Base-by-base conservation (phyloP, 805 yeast species). In the Hanseniaspora mollemarum region DNA sequence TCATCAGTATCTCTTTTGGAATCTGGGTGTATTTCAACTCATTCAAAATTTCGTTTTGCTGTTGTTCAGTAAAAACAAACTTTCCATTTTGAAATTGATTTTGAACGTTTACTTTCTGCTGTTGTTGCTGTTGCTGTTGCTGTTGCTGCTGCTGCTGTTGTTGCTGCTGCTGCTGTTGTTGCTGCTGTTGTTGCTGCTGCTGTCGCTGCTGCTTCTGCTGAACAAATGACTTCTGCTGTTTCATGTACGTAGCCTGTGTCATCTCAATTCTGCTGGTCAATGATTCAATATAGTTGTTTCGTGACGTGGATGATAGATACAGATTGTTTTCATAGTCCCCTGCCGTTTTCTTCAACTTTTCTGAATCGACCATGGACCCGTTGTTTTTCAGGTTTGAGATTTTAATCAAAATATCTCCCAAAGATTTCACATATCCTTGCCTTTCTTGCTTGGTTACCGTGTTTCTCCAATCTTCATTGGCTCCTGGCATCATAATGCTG, bases 261-360 rank as follows among this genome's bases (percentile, higher is more conserved):
- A 67, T 61, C 60, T 71, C 67, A 38, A 71, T 72, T 45, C 69
- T 69, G 44, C 71, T 71, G 55, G 69, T 66, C 63, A 76, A 68
- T 41, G 69, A 66, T 43, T 72, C 75, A 51, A 74, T 64, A 59
- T 83, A 83, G 54, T 78, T 80, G 49, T 74, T 76, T 56, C 77
- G 76, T 19, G 76, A 68, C 9, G 71, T 70, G 12, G 85, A 71
- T 52, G 77, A 77, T 51, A 72, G 71, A 60, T 72, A 82, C 22
- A 86, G 75, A 57, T 72, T 77, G 53, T 78, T 75, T 60, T 83
- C 92, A 57, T 80, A 81, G 59, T 81, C 85, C 57, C 78, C 81
- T 3, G 87, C 87, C 57, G 78, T 69, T 3, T 71, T 64, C 57
- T 72, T 74, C 57, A 75, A 66, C 56, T 71, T 74, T 46, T 66